Base-by-base conservation (phyloP, 2,329 filamentous ascomycete species). In the Dactylellina haptotyla region DNA sequence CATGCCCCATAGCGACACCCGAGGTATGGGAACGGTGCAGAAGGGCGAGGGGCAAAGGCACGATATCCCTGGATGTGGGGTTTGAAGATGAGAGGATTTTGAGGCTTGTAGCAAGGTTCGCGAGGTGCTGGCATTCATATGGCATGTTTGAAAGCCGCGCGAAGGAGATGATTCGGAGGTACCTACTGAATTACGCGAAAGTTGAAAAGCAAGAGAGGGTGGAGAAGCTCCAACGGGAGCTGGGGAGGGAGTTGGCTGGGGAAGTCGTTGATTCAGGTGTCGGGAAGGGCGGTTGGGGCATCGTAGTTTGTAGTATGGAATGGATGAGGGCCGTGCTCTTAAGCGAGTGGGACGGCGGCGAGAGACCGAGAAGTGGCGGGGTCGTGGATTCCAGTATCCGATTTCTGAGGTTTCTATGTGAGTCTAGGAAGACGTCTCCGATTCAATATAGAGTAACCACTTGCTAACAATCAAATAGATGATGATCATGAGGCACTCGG, bases 341-440 rank as follows among this genome's bases (percentile, higher is more conserved):
- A 46, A 87, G 88, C 63, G 88, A 91, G 75, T 97, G 93, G 93
- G 86, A 94, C 78, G 91, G 92, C 0, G 87, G 87, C 62, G 86
- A 90, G 0, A 86, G 89, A 45, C 85, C 96, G 57, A 83, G 87
- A 1, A 88, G 86, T 62, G 89, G 90, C 77, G 87, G 89, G 28
- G 84, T 90, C 12, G 89, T 93, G 74, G 91, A 91, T 12, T 90
- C 91, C 58, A 92, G 92, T 5, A 82, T 97, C 41, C 87, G 89
- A 51, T 85, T 96, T 28, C 86, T 96, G 50, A 84, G 87, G 28
- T 85, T 88, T 23, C 85, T 96, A 79, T 89, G 91, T 90, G 84
- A 85, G 87, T 84, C 1, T 5, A 2, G n/a, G 9, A 6, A 23
- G 3, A 26, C 16, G 14, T 53, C 18, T 37, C 10, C 18, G 18